Base-by-base conservation (phyloP, 169 alveolate genomes). In the Plasmodium vivax region DNA sequence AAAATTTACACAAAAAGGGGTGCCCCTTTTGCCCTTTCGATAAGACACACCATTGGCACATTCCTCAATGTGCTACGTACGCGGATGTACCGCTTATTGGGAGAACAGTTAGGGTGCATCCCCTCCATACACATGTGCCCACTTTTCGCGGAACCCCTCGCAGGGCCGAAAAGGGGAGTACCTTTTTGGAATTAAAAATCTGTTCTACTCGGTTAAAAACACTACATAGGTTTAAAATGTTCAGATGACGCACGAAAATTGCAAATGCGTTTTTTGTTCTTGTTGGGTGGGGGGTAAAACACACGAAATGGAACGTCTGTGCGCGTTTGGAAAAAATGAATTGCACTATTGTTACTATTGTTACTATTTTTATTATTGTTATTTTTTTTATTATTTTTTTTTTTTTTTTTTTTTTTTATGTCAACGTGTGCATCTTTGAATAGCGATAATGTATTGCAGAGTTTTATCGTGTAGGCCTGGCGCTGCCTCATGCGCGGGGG, bases 371-470 rank as follows among this genome's bases (percentile, higher is more conserved):
- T 56, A 16, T 56, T 56, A 2, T 56, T 12, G 3, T 12, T 5
- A 56, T 56, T n/a, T 62, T 19, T 68, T 16, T 30, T 27, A 16
- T 30, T 23, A 81, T 81, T 54, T 83, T 32, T 83, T 30, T 47
- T 83, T 56, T 34, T 19, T 83, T 51, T 83, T 83, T 56, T 30
- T 36, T 19, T 83, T 54, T 58, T 2, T 83, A 54, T 83, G 72
- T 23, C 14, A 58, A 56, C 27, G 58, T 54, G 34, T 72, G 36
- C 19, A 72, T 34, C 0, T 34, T 14, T 51, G n/a, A 47, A 6
- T 51, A 51, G 19, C 14, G 14, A 14, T 51, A 51, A 51, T 51
- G 62, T 14, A 51, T 51, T 14, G 16, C 14, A 9, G 1, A 12
- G 3, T 51, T 51, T 51, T 51, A 51, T 12, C 16, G 12, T 51